Evolutionary conservation across 2,329 filamentous ascomycete species (phyloP).

Genomic region (Kalmusia sp.): DNA sequence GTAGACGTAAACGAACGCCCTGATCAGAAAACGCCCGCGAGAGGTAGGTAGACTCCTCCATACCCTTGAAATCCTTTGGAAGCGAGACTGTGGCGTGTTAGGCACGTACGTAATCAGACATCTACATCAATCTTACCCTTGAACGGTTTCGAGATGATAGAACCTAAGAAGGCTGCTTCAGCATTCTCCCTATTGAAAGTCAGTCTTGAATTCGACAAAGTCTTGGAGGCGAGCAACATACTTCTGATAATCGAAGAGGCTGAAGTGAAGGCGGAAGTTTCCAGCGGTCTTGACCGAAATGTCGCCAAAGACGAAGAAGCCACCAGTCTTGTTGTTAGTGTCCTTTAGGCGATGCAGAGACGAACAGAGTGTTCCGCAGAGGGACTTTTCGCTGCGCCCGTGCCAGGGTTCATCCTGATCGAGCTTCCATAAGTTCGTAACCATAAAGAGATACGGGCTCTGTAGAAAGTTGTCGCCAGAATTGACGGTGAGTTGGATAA

Average conservation of each 20-base stretch:
- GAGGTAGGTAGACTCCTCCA: constrained; percentile 81
- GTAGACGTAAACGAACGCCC: constrained; percentile 79
- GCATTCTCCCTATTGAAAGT: no score
- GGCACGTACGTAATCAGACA: no score
- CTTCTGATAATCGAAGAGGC: constrained; percentile 75
- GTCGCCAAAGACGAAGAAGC: constrained; percentile 91
- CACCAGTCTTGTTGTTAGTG: constrained; percentile 75
- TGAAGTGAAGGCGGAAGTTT: constrained; percentile 76
- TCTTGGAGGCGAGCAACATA: constrained; percentile 41
- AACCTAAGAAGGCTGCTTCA: constrained; percentile 48
- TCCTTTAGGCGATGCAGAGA: constrained; percentile 85
- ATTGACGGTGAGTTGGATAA: constrained; percentile 72
- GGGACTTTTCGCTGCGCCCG: constrained; percentile 54
- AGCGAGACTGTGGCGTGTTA: no score
- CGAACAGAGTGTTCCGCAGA: constrained; percentile 78
- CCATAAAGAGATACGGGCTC: constrained; percentile 71
- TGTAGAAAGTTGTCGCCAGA: constrained; percentile 66
- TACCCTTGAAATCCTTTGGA: constrained; percentile 77
- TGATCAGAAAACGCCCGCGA: constrained; percentile 87
- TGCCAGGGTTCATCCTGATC: constrained; percentile 56
- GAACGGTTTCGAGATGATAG: constrained; percentile 71
- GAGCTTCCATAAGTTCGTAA: constrained; percentile 60
- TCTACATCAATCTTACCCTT: no score
- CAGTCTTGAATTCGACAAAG: no score
- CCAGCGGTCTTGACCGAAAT: constrained; percentile 80